These are phyloP conservation scores for Vicia villosa DNA, from an alignment of 306 rosid species.

Conservation along the genomic window DNA sequence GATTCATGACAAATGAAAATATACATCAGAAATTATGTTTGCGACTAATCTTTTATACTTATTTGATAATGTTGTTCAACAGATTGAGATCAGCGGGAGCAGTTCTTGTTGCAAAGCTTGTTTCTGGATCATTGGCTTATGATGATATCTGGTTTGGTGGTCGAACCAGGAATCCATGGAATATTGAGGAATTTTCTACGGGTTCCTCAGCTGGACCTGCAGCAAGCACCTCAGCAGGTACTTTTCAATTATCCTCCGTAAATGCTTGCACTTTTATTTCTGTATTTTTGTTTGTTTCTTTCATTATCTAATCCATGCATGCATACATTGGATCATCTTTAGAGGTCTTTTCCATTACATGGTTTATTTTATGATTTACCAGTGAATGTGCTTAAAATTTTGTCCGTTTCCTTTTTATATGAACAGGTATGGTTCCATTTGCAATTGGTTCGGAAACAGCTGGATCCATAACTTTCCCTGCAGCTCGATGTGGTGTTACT, in stretches of 20 bases:
- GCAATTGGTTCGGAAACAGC: conserved; percentile 78
- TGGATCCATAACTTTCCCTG: conserved; percentile 76
- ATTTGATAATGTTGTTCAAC: conserved; percentile 23
- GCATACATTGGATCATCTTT: conserved; percentile 1
- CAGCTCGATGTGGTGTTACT: conserved; percentile 76
- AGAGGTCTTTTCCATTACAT: conserved; percentile 1
- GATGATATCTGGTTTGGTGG: conserved; percentile 92
- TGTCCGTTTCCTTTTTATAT: not conserved
- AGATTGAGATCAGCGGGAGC: conserved; percentile 70
- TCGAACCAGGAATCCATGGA: conserved; percentile 83
- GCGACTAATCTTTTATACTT: conserved; percentile 5
- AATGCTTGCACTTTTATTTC: conserved; percentile 6
- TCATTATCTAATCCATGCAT: not conserved
- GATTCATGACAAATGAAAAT: conserved; percentile 15
- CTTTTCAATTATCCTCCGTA: not conserved
- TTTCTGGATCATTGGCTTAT: conserved; percentile 75
- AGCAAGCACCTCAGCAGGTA: conserved; percentile 77
- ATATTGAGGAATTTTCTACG: conserved; percentile 69
- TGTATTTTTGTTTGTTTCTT: not conserved
- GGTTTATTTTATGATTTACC: conserved; percentile 7
- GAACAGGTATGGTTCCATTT: conserved; percentile 75
- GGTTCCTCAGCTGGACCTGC: conserved; percentile 91
- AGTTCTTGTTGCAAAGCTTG: conserved; percentile 86
- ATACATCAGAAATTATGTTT: conserved; percentile 15
- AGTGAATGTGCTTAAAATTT: conserved; percentile 5